These are phyloP conservation scores for Cystobasidium sp. DNA, from an alignment of 1,284 basidiomycete genomes.

Conservation along the genomic window DNA sequence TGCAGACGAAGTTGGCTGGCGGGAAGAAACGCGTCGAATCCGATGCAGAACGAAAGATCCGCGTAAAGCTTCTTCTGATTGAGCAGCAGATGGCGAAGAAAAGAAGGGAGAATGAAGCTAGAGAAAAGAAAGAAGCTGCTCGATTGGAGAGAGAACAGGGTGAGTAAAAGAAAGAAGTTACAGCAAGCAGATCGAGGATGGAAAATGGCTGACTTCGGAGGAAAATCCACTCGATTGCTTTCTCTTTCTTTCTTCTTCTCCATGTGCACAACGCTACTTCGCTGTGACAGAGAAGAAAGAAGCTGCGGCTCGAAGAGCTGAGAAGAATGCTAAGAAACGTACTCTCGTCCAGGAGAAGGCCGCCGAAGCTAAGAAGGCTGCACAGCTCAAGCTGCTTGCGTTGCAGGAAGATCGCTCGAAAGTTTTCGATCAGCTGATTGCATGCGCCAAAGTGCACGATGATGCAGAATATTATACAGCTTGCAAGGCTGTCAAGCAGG, in stretches of 20 bases:
- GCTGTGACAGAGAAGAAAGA: neutral
- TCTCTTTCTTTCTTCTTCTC: too few species aligned
- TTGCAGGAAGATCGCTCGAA: conserved; percentile 18
- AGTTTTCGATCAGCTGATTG: conserved; percentile 17
- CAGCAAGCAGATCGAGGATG: neutral
- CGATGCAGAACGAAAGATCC: conserved; percentile 10
- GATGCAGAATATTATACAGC: conserved; percentile 13
- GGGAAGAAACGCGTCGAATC: conserved; percentile 18
- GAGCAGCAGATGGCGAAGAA: conserved; percentile 24
- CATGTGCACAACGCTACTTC: neutral
- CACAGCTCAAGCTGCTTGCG: neutral
- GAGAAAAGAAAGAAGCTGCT: conserved; percentile 19
- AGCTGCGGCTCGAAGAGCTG: conserved; percentile 1
- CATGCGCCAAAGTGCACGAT: conserved; percentile 6
- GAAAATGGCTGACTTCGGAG: neutral
- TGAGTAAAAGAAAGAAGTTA: neutral
- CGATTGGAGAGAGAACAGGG: conserved; percentile 23
- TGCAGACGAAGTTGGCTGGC: neutral
- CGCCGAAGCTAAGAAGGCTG: neutral
- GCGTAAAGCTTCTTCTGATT: neutral
- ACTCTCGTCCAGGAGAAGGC: conserved; percentile 31
- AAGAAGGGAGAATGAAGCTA: conserved; percentile 22
- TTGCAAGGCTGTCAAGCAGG: conserved; percentile 3
- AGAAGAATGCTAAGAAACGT: conserved; percentile 37
- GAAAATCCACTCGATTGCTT: neutral